Evolutionary conservation across 1,284 basidiomycete species (phyloP).

Genomic region (Cryptococcus depauperatus): DNA sequence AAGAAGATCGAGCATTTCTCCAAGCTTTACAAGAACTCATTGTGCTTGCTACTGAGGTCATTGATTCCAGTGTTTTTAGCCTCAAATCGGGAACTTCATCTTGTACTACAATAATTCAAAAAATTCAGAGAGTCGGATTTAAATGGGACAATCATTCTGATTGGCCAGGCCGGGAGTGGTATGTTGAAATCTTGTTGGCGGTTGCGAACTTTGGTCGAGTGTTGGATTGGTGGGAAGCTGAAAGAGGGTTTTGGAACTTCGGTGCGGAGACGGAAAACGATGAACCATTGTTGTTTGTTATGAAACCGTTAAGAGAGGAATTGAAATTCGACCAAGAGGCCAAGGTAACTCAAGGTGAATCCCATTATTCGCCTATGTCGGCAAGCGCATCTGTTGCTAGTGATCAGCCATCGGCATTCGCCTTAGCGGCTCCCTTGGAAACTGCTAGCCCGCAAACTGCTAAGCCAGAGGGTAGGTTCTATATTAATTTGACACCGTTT

Average conservation of each 20-base stretch:
- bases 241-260: conserved; percentile 99
- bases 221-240: conserved; percentile 99
- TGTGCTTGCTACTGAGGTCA: conserved; percentile 85
- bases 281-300: conserved; percentile 69
- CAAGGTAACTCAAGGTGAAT: conserved; percentile 16
- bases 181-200: conserved; percentile 92
- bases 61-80: conserved; percentile 77
- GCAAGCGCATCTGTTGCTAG: conserved; percentile 5
- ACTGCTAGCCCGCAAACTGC: conserved; percentile 10
- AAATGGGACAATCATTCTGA: conserved; percentile 96
- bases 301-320: conserved; percentile 56
- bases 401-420: conserved; percentile 14
- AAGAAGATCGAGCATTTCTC: conserved; percentile 50
- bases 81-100: conserved; percentile 67
- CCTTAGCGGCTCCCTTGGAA: conserved; percentile 14
- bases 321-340: conserved; percentile 25
- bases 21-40: conserved; percentile 93
- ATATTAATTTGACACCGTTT: neutral
- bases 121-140: conserved; percentile 82
- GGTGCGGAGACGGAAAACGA: conserved; percentile 75
- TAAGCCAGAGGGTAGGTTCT: neutral
- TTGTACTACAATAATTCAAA: conserved; percentile 78
- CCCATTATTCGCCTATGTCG: conserved; percentile 11
- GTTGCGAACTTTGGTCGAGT: conserved; percentile 92
- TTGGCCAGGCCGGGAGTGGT: conserved; percentile 97